Base-by-base conservation (phyloP, 768 basidiomycete genomes). In the Chalciporus sphaerocephalus region DNA sequence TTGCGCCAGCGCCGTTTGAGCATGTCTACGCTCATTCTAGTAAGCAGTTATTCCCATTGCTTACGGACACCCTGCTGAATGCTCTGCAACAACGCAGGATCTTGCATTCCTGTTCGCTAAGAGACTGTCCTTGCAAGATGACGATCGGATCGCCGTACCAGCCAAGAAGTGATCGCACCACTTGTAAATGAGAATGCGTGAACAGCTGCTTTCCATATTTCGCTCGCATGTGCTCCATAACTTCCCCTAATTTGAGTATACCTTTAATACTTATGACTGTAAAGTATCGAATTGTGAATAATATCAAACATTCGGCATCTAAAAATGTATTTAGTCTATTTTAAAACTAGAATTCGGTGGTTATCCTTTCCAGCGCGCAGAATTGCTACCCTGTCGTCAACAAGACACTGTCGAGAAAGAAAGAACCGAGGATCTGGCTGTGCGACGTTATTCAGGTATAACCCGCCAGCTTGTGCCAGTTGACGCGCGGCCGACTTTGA, bases 281-380 rank as follows among this genome's bases (percentile, higher is more conserved):
- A 32, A 32, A 32, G 15, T 32, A 32, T 32, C 4, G 30, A 32
- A n/a, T 32, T 1, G 30, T n/a, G 13, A 32, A 32, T 32, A 32
- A 32, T 33, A 24, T 11, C 35, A n/a, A 9, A 25, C 13, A 21
- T 40, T 21, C 34, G 17, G 18, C 44, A 24, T 46, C n/a, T 17
- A 28, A 46, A 22, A 27, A 16, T 21, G 2, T 0, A 40, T 23
- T 8, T 25, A 38, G 24, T 46, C 47, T 47, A 67, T 38, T 45
- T 60, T 21, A 75, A 46, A 27, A 62, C 76, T 8, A 92, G 54
- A 32, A 89, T 73, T 30, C 79, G 58, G 51, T 83, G 69, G 37
- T 84, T 85, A 51, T 85, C 82, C 60, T 86, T 89, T 4, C 91
- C 91, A 30, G 81, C 79, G 15, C 86, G 77, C 16, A 93, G 50